These are phyloP conservation scores for Nevesoporus exiguus DNA, from an alignment of 768 basidiomycete species.

Conservation along the genomic window DNA sequence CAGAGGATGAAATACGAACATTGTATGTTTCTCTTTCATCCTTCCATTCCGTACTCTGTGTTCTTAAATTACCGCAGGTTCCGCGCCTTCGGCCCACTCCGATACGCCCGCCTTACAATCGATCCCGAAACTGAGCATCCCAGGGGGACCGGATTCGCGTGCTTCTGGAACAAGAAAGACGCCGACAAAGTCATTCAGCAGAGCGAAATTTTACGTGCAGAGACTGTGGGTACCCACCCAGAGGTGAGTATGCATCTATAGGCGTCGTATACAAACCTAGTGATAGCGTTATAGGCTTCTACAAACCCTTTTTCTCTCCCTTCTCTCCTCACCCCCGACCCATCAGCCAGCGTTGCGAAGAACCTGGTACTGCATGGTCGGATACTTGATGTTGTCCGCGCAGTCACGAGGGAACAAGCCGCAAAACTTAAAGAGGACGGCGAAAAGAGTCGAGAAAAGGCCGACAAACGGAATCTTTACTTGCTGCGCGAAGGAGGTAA, in stretches of 20 bases:
- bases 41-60: not conserved
- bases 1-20: slow-evolving; percentile 86
- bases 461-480: slow-evolving; percentile 94
- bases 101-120: slow-evolving; percentile 89
- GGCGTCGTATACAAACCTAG: not conserved
- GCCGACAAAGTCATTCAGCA: slow-evolving; percentile 83
- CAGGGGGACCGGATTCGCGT: slow-evolving; percentile 93
- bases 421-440: slow-evolving; percentile 84
- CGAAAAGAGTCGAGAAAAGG: slow-evolving; percentile 80
- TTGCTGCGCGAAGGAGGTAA: slow-evolving; percentile 93
- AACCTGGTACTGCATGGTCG: slow-evolving; percentile 88
- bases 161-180: slow-evolving; percentile 92
- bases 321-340: slow-evolving; percentile 92
- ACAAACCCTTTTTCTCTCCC: slow-evolving; percentile 86
- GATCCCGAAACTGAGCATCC: slow-evolving; percentile 83
- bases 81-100: slow-evolving; percentile 85
- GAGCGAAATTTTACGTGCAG: slow-evolving; percentile 64
- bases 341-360: slow-evolving; percentile 78
- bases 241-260: slow-evolving; percentile 28
- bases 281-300: slow-evolving; percentile 40
- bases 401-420: slow-evolving; percentile 89
- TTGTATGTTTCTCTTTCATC: slow-evolving; percentile 57
- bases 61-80: slow-evolving; percentile 45
- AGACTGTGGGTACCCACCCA: slow-evolving; percentile 50
- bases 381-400: slow-evolving; percentile 85